These are phyloP conservation scores for Psophocarpus tetragonolobus DNA, from an alignment of 306 rosid species.

Conservation along the genomic window DNA sequence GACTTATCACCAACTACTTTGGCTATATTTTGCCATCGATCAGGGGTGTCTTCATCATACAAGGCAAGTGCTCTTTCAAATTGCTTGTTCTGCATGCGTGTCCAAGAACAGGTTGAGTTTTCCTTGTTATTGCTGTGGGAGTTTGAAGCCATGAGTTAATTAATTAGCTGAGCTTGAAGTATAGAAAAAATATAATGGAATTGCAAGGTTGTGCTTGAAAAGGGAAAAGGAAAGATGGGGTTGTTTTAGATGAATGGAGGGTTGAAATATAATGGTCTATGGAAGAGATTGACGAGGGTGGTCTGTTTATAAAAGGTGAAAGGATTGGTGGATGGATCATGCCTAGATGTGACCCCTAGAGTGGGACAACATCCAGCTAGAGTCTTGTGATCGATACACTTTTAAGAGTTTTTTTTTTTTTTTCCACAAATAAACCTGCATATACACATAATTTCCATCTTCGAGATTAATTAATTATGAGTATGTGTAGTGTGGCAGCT, in stretches of 20 bases:
- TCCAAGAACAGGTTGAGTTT: slow-evolving; percentile 46
- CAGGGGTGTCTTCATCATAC: slow-evolving; percentile 47
- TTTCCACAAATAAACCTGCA: neutral
- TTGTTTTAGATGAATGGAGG: neutral
- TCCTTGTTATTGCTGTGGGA: slow-evolving; percentile 19
- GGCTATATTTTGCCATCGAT: slow-evolving; percentile 55
- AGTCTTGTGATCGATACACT: slow-evolving; percentile 20
- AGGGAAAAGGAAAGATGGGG: neutral
- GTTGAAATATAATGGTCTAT: slow-evolving; percentile 21
- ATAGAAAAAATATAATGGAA: too few relatives aligned
- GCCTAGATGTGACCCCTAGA: neutral
- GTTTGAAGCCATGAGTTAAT: slow-evolving; percentile 28
- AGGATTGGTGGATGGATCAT: slow-evolving; percentile 22
- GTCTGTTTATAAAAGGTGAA: slow-evolving; percentile 9
- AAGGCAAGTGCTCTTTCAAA: slow-evolving; percentile 57
- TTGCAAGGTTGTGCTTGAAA: too few relatives aligned
- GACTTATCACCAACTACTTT: slow-evolving; percentile 46
- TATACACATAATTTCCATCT: neutral
- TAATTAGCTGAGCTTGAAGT: too few relatives aligned
- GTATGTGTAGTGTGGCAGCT: neutral
- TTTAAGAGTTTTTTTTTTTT: neutral
- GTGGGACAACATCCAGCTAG: slow-evolving; percentile 24
- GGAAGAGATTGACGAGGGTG: slow-evolving; percentile 14
- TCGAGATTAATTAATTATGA: neutral
- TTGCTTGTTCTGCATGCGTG: slow-evolving; percentile 48